These are phyloP conservation scores for Termitomyces sp. DNA, from an alignment of 768 basidiomycete genomes.

Conservation along the genomic window DNA sequence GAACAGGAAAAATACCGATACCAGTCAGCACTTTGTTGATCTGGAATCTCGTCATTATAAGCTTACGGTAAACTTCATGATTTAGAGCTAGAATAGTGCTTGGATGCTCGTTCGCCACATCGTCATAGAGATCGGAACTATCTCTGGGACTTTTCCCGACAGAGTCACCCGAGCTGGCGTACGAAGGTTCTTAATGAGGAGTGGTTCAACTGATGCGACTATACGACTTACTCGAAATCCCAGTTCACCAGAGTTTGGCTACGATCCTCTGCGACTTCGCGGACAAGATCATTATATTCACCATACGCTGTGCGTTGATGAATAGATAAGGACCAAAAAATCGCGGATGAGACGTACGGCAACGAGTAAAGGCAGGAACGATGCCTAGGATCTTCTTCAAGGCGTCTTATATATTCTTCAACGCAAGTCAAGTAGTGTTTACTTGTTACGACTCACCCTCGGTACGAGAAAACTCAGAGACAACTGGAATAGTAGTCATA, in stretches of 20 bases:
- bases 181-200: not conserved
- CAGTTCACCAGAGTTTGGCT: conserved; percentile 21
- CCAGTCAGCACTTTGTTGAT: not conserved
- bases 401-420: conserved; percentile 25
- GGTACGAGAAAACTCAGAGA: conserved; percentile 26
- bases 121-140: conserved; percentile 25
- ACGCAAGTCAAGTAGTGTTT: not conserved
- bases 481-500: conserved; percentile 18
- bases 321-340: not conserved
- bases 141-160: conserved; percentile 24
- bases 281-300: conserved; percentile 34
- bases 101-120: conserved; percentile 22
- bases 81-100: conserved; percentile 32
- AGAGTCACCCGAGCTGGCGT: conserved; percentile 32
- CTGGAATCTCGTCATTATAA: not conserved
- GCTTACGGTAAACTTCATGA: conserved; percentile 29
- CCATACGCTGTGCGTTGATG: conserved; percentile 29
- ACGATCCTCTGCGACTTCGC: conserved; percentile 20
- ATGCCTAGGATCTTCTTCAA: conserved; percentile 32
- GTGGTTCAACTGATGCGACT: not conserved
- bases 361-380: conserved; percentile 37
- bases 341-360: conserved; percentile 26
- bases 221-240: conserved; percentile 21
- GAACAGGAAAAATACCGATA: not conserved
- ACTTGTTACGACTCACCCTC: conserved; percentile 22